Evolutionary conservation across 1,284 basidiomycete species (phyloP).

Genomic region (Sporisorium iseilematis-ciliati): DNA sequence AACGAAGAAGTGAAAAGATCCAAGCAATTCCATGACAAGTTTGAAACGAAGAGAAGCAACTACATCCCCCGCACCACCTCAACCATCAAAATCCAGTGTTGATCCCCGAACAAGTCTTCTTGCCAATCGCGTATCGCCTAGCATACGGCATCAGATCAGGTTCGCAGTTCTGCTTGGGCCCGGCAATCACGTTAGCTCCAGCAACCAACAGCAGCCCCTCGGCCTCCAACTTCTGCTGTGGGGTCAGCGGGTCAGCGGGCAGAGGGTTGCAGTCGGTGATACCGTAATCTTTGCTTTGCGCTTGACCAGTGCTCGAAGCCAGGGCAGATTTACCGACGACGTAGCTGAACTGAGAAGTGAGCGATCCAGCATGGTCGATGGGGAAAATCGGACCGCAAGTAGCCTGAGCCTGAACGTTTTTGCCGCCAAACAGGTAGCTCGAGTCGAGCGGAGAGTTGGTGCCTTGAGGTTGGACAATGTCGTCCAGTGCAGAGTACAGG

Average conservation of each 20-base stretch:
- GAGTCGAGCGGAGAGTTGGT: constrained; percentile 21
- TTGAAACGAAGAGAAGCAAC: too few relatives aligned
- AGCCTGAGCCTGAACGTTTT: constrained; percentile 39
- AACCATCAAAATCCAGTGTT: constrained; percentile 1
- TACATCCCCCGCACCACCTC: neutral
- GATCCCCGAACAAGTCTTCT: constrained; percentile 33
- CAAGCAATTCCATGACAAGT: neutral
- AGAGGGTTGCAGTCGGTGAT: constrained; percentile 26
- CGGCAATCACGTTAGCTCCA: constrained; percentile 10
- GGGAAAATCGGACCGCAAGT: constrained; percentile 24
- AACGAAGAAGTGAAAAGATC: neutral
- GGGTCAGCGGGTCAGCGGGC: constrained; percentile 19
- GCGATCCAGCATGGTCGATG: constrained; percentile 31
- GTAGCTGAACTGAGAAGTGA: constrained; percentile 31
- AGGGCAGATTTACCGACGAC: constrained; percentile 34
- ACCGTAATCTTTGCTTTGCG: constrained; percentile 22
- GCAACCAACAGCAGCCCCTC: constrained; percentile 18
- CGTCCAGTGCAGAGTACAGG: constrained; percentile 37
- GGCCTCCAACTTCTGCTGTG: constrained; percentile 19
- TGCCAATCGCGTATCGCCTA: constrained; percentile 26
- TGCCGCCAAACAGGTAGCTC: constrained; percentile 24
- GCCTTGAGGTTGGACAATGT: constrained; percentile 37
- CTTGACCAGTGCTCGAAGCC: constrained; percentile 3
- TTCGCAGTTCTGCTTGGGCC: constrained; percentile 43
- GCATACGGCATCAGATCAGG: constrained; percentile 48